A percentile compares a stretch with the other conserved stretches of the same genome.
Conservation (phyloP, 768 basidiomycete genomes). For the Crassisporium funariophilum region DNA sequence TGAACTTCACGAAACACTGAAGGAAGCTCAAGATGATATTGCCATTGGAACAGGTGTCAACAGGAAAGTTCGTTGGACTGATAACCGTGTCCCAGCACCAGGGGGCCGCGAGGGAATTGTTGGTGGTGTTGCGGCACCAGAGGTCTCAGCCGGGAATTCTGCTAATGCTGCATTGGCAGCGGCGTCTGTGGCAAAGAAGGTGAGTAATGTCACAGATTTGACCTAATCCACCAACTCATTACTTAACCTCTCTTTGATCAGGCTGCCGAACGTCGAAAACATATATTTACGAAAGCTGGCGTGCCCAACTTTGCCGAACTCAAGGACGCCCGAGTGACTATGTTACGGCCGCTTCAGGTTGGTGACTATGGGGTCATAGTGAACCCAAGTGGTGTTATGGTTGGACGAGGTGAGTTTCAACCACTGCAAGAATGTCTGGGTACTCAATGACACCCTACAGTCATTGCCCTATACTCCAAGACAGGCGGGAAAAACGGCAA, state of each 20-base stretch:
- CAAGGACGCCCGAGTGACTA: constrained; percentile 4
- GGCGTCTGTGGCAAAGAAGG: constrained; percentile 9
- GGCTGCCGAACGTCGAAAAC: constrained; percentile 5
- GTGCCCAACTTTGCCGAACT: constrained; percentile 1
- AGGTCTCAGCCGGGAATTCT: constrained; percentile 11
- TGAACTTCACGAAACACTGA: constrained; percentile 9
- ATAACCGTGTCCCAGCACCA: constrained; percentile 5
- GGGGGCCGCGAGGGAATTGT: constrained; percentile 10
- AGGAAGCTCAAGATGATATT: constrained; percentile 10
- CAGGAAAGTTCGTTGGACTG: constrained; percentile 6
- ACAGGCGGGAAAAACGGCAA: constrained; percentile 28
- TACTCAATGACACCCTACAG: constrained; percentile 4
- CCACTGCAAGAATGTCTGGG: not conserved
- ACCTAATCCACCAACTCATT: not conserved
- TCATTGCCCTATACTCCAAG: constrained; percentile 24
- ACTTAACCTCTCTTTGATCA: not conserved
- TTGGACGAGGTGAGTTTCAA: not conserved
- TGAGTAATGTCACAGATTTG: constrained; percentile 3
- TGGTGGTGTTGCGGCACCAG: constrained; percentile 1
- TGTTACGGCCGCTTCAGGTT: constrained; percentile 10
- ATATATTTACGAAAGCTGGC: constrained; percentile 1
- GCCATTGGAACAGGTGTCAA: constrained; percentile 12
- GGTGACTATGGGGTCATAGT: constrained; percentile 17
- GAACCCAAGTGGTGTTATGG: not conserved
- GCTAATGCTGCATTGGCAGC: constrained; percentile 18